A percentile compares a stretch with the other conserved stretches of the same genome.
Conservation (phyloP, 192 early-diverging fungal species). For the Podila horticola region DNA sequence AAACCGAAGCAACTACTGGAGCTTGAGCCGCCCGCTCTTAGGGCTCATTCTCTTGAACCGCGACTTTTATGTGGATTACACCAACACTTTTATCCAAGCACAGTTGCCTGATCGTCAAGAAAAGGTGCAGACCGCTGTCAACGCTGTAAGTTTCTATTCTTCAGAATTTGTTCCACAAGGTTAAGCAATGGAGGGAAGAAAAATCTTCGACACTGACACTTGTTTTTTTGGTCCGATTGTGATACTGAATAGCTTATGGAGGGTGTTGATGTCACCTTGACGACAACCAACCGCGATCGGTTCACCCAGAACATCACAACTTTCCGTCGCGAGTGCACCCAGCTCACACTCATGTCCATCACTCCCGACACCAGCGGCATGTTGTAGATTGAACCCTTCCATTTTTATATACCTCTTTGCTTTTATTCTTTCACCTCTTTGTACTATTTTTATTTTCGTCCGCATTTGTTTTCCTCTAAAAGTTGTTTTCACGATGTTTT, state of each 20-base stretch:
- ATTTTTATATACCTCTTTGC: constrained; percentile 33
- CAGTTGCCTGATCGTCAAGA: constrained; percentile 64
- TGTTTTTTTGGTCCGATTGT: not conserved
- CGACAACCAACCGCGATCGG: constrained; percentile 66
- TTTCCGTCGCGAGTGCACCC: constrained; percentile 59
- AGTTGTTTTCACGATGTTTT: too few species aligned
- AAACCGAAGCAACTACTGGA: constrained; percentile 84
- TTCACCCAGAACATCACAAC: constrained; percentile 73
- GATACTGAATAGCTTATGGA: constrained; percentile 58
- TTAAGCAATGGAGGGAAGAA: too few species aligned
- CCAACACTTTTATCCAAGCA: constrained; percentile 58
- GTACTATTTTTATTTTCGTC: not conserved
- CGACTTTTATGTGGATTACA: constrained; percentile 69
- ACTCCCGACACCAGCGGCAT: constrained; percentile 39
- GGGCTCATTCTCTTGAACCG: constrained; percentile 80
- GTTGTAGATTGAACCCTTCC: constrained; percentile 37
- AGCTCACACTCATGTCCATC: constrained; percentile 47
- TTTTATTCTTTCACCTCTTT: not conserved
- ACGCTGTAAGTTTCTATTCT: constrained; percentile 28
- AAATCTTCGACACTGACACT: not conserved
- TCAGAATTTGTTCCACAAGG: not conserved
- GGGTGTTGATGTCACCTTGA: constrained; percentile 62
- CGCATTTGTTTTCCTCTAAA: not conserved
- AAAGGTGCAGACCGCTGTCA: constrained; percentile 48
- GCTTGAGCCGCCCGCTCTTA: constrained; percentile 83